A percentile compares a stretch with the other conserved stretches of the same genome.
Evolutionary conservation across 345 rosid genomes (phyloP).

Genomic region (Sonneratia alba): DNA sequence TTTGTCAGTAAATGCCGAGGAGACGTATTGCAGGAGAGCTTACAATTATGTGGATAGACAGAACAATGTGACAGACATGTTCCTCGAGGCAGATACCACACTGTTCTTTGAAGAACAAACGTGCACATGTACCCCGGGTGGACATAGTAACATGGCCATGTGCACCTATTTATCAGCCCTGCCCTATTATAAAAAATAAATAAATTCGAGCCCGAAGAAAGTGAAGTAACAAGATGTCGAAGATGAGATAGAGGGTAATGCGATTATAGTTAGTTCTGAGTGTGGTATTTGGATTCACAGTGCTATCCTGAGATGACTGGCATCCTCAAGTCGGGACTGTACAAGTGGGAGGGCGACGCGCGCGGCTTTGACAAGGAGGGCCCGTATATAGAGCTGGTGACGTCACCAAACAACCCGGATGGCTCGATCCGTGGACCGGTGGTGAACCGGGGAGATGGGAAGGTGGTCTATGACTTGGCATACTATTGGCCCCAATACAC

Average conservation of each 20-base stretch:
- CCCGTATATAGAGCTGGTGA: conserved; percentile 59
- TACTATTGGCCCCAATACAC: conserved; percentile 92
- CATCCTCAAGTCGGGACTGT: conserved; percentile 47
- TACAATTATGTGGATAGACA: conserved; percentile 9
- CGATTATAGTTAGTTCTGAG: no score
- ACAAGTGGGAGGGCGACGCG: conserved; percentile 88
- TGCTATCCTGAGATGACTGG: conserved; percentile 48
- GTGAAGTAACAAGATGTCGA: background rate
- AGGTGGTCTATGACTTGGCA: conserved; percentile 67
- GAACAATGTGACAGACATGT: conserved; percentile 57
- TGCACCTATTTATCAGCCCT: conserved; percentile 14
- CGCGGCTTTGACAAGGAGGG: conserved; percentile 40
- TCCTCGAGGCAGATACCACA: conserved; percentile 25
- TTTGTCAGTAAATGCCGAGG: background rate
- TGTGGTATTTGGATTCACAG: conserved; percentile 22
- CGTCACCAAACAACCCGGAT: conserved; percentile 83
- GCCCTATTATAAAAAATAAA: background rate
- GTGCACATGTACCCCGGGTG: conserved; percentile 23
- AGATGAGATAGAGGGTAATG: background rate
- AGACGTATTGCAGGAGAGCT: background rate
- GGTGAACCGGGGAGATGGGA: conserved; percentile 50
- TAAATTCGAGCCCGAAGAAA: background rate
- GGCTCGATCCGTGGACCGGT: conserved; percentile 58
- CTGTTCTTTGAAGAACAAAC: conserved; percentile 19
- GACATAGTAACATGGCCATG: conserved; percentile 54